phyloP scores from a whole-genome alignment of 1,284 basidiomycete genomes.

The Tylopilus sp. region DNA sequence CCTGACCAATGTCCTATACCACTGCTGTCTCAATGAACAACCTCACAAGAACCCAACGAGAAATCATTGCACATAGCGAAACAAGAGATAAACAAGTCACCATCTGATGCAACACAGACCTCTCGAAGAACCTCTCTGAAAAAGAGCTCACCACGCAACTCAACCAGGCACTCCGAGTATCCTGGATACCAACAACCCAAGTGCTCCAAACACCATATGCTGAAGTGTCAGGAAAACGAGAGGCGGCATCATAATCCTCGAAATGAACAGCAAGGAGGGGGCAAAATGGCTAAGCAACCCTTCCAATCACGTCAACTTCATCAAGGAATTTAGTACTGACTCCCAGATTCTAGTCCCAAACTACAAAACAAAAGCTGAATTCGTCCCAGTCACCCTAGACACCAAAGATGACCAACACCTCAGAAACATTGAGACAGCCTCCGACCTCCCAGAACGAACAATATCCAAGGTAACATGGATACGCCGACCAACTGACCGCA shows the following conservation, averaged over 20 bases:
- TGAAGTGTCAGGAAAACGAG: neutral
- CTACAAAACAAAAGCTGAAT: neutral
- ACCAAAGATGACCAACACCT: neutral
- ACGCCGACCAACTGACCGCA: neutral
- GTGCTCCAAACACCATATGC: too few species aligned
- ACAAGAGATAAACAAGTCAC: neutral
- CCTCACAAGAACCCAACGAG: neutral
- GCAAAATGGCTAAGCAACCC: neutral
- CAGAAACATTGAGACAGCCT: neutral
- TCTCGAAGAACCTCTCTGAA: neutral
- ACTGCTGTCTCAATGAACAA: neutral
- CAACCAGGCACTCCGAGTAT: too few species aligned
- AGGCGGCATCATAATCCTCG: neutral
- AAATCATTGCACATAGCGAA: neutral
- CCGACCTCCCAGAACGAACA: neutral
- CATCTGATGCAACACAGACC: neutral
- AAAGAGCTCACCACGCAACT: neutral
- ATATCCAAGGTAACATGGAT: neutral
- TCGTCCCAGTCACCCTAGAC: neutral
- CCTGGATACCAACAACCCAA: too few species aligned
- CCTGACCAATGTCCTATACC: neutral
- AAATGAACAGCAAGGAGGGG: conserved; percentile 1
- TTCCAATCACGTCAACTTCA: neutral
- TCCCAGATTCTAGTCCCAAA: neutral
- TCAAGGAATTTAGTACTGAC: neutral